A percentile compares a stretch with the other conserved stretches of the same genome.
phyloP scores from a whole-genome alignment of 2,329 filamentous ascomycete genomes.

The Aspergillus pseudoterreus region DNA sequence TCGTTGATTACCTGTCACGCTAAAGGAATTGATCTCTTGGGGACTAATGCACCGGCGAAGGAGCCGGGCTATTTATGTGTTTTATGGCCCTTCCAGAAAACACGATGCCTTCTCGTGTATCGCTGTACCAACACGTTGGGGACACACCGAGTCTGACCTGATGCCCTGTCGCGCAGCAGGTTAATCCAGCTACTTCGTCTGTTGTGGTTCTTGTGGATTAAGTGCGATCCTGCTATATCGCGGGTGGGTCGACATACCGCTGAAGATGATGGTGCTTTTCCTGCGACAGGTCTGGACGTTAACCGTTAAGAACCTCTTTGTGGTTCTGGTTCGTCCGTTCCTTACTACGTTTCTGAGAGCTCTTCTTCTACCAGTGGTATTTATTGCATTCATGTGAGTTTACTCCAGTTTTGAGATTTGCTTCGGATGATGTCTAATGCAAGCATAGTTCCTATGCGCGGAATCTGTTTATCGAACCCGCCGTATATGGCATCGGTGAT shows the following conservation, averaged over 20 bases:
- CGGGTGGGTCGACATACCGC: background rate
- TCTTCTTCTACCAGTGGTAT: slow-evolving; percentile 55
- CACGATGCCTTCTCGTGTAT: background rate
- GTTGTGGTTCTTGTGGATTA: background rate
- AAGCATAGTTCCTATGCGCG: slow-evolving; percentile 61
- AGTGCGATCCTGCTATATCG: background rate
- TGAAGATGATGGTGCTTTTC: slow-evolving; percentile 32
- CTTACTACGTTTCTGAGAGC: slow-evolving; percentile 54
- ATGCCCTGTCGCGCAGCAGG: background rate
- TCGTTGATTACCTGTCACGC: background rate
- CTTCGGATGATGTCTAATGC: slow-evolving; percentile 10
- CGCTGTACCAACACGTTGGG: background rate
- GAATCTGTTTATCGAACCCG: slow-evolving; percentile 77
- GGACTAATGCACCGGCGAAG: background rate
- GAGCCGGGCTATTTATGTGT: background rate
- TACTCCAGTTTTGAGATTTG: background rate
- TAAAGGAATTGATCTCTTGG: background rate
- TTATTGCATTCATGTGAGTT: slow-evolving; percentile 43
- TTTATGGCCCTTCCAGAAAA: background rate
- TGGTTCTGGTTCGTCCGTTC: slow-evolving; percentile 52
- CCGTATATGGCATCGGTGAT: slow-evolving; percentile 68
- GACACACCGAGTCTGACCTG: background rate
- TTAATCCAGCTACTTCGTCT: background rate
- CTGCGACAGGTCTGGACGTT: slow-evolving; percentile 54
- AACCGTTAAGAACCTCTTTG: slow-evolving; percentile 54